Base-by-base conservation (phyloP, 1,284 basidiomycete species). In the Ustilago trichophora region DNA sequence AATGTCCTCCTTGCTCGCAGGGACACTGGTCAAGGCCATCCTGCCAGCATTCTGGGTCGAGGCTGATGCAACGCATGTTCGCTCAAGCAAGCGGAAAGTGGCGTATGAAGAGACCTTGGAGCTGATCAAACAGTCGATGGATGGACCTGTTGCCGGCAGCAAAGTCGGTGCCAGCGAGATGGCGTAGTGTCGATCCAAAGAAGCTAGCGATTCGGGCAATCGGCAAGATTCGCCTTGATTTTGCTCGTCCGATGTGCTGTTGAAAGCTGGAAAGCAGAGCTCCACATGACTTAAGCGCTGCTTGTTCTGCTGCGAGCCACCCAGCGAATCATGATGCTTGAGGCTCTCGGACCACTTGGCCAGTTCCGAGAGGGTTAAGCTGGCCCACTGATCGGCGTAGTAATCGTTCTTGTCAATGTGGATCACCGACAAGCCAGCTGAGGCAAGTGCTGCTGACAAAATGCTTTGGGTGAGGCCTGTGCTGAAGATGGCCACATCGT, bases 61-160 rank as follows among this genome's bases (percentile, higher is more conserved):
- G n/a, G 25, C 1, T 4, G 55, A 56, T 21, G 54, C 52, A 2
- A 63, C 65, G 27, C 59, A 60, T 3, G 70, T 74, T 33, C 64
- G 54, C 34, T 93, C 91, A n/a, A 98, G 84, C 1, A 97, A 85
- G 44, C 90, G 88, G 81, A 96, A 98, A 3, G 89, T 90, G 26
- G 92, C 91, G 76, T 98, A 98, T 49, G 89, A 88, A 9, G 92
- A 87, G 6, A 98, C 93, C 25, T 92, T 91, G 19, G 92, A 94
- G 1, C 86, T 83, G 22, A 97, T 85, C 6, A 98, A 85, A 3
- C 90, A 87, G 18, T 90, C 87, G 38, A 98, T 91, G 31, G 92
- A 86, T 0, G 89, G 86, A 0, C 94, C 93, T 12, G 87, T 81
- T 0, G 92, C 89, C 2, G 92, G 90, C 16, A 97, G 87, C 3